A percentile compares a stretch with the other conserved stretches of the same genome.
Evolutionary conservation across 768 basidiomycete genomes (phyloP).

Genomic region (Suillus ampliporus): DNA sequence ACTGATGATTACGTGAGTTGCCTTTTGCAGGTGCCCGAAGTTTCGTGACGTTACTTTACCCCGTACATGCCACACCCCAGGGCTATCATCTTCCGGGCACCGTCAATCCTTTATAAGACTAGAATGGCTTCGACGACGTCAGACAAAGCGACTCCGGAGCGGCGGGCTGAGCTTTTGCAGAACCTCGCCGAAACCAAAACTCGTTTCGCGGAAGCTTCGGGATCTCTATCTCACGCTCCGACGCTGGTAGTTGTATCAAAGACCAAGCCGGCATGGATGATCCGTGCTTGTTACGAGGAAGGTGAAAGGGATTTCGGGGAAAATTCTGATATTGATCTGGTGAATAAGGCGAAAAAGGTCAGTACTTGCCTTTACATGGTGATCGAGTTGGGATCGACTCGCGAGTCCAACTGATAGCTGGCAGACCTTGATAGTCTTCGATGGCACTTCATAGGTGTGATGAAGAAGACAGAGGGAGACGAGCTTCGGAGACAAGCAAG

Average conservation of each 20-base stretch:
- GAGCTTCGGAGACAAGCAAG: constrained; percentile 87
- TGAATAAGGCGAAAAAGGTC: constrained; percentile 81
- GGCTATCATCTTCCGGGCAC: constrained; percentile 8
- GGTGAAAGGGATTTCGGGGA: constrained; percentile 95
- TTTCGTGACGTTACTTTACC: neutral
- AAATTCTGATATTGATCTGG: constrained; percentile 95
- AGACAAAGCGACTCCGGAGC: constrained; percentile 41
- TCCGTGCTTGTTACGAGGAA: constrained; percentile 78
- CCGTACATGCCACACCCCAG: neutral
- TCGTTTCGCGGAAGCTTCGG: constrained; percentile 48
- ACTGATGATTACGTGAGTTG: constrained; percentile 26
- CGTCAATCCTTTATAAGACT: constrained; percentile 14
- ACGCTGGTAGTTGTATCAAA: constrained; percentile 91
- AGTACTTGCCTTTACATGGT: constrained; percentile 24
- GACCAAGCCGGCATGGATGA: constrained; percentile 87
- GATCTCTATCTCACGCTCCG: constrained; percentile 28
- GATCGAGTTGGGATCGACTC: neutral
- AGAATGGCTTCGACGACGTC: constrained; percentile 25
- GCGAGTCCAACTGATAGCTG: constrained; percentile 9
- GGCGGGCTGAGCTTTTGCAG: constrained; percentile 56
- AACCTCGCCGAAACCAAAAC: constrained; percentile 57
- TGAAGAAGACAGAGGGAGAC: constrained; percentile 9
- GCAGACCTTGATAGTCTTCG: constrained; percentile 84
- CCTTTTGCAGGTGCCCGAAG: neutral
- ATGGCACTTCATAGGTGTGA: constrained; percentile 94